Evolutionary conservation across 495 filamentous ascomycete genomes (phyloP), one percentile per base, ranked within the genome.

Genomic region (Penicillium roqueforti): DNA sequence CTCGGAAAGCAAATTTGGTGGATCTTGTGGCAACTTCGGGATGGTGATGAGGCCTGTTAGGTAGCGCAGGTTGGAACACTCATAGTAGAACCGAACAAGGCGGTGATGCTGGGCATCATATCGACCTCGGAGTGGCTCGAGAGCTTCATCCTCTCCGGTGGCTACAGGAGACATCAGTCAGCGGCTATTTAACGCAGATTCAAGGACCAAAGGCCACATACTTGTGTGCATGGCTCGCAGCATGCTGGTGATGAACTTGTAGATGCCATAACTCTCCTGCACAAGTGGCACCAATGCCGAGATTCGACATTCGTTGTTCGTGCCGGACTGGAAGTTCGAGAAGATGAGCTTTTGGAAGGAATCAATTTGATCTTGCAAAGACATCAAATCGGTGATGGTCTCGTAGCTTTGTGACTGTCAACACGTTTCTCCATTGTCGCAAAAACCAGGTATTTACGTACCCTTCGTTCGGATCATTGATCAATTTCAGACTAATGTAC

Each of bases 391-490:
- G 63, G 84, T 87, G 53, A 97, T 97, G 3, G 93, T 96, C 71
- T 97, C 93, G 65, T 97, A 98, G 29, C 84, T 87, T 59, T 19
- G 26, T 18, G 43, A 2, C 16, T 3, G 46, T 74, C 37, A 75
- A 59, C 55, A 16, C 20, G 18, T 10, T 29, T 46, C 1, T 13
- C 32, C 13, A 18, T 26, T 40, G 7, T 18, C 10, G 10, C 38
- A 19, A 1, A 25, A 31, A 4, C 9, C 14, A 36, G 32, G 31
- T 8, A 41, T 10, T 8, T 28, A 32, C 65, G 41, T 68, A 83
- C 77, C 93, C 93, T 74, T 98, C 93, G 65, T 98, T 97, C 10
- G 95, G 93, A 76, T 98, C 93, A 71, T 97, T 96, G 74, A 95
- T 97, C 4, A 89, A 87, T 75, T 97, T 97, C 68, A 98, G 78